Conservation (phyloP, 176 grass and related monocot species). For the Juncus inflexus region DNA sequence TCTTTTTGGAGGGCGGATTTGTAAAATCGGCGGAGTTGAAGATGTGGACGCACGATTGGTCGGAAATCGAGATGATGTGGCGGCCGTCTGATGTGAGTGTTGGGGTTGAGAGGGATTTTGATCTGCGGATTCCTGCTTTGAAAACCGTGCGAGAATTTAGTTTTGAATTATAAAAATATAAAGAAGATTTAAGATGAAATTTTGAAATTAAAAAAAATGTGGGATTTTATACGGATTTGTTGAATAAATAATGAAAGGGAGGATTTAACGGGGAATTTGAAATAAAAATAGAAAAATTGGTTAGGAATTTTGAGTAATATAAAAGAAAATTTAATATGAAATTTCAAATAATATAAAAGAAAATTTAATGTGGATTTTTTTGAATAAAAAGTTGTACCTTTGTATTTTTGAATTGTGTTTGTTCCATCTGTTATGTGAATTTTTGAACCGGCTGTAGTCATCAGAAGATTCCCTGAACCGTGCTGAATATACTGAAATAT, state of each 20-base stretch:
- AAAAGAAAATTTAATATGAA: too few relatives aligned
- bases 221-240: too few relatives aligned
- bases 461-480: conserved; percentile 48
- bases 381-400: conserved; percentile 34
- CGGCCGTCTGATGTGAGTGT: conserved; percentile 63
- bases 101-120: conserved; percentile 51
- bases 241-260: too few relatives aligned
- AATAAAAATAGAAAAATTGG: too few relatives aligned
- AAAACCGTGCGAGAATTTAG: neutral
- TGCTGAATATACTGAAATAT: conserved; percentile 43
- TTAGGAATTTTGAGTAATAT: too few relatives aligned
- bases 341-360: too few relatives aligned
- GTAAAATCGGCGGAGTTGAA: conserved; percentile 40
- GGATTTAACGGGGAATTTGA: too few relatives aligned
- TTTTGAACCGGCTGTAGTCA: conserved; percentile 57
- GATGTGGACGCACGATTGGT: conserved; percentile 79
- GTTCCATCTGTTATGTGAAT: conserved; percentile 57
- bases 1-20: conserved; percentile 10
- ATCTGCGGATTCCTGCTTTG: conserved; percentile 53
- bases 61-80: conserved; percentile 58
- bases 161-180: too few relatives aligned
- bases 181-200: too few relatives aligned
- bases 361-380: neutral
- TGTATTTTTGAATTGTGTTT: conserved; percentile 57
- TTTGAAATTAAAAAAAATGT: too few relatives aligned